These are phyloP conservation scores for Fraxinus latifolia DNA, from an alignment of 305 asterid species.

Conservation along the genomic window DNA sequence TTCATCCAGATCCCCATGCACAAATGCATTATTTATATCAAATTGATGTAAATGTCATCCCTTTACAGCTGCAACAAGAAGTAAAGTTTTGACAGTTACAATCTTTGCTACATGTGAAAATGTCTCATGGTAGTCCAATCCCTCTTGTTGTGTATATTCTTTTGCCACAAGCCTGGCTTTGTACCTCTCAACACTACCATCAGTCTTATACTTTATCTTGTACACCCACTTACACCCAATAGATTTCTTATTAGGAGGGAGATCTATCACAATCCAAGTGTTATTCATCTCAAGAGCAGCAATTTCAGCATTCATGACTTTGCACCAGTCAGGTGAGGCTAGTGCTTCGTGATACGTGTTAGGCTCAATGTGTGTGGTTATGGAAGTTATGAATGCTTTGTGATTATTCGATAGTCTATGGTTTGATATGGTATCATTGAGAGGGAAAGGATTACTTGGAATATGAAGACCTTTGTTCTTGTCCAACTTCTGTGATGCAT, in stretches of 20 bases:
- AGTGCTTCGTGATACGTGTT: neutral
- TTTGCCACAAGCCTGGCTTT: neutral
- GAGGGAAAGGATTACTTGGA: neutral
- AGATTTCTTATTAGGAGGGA: neutral
- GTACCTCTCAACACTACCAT: neutral
- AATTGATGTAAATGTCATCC: neutral
- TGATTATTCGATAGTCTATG: neutral
- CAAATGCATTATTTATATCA: neutral
- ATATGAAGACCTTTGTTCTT: neutral
- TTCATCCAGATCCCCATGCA: neutral
- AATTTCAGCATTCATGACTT: neutral
- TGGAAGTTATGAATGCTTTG: neutral
- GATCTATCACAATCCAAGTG: neutral
- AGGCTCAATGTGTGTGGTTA: neutral
- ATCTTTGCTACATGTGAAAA: neutral
- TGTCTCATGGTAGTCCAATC: neutral
- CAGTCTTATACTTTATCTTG: too few species aligned
- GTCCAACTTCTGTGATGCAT: neutral
- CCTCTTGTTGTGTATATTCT: neutral
- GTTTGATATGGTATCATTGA: neutral
- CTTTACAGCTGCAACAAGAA: too few species aligned
- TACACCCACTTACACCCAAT: neutral
- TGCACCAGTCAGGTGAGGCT: neutral
- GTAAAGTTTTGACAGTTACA: neutral
- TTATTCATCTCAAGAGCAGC: neutral